Conservation (phyloP, 495 filamentous ascomycete species). For the Lindgomyces ingoldianus region DNA sequence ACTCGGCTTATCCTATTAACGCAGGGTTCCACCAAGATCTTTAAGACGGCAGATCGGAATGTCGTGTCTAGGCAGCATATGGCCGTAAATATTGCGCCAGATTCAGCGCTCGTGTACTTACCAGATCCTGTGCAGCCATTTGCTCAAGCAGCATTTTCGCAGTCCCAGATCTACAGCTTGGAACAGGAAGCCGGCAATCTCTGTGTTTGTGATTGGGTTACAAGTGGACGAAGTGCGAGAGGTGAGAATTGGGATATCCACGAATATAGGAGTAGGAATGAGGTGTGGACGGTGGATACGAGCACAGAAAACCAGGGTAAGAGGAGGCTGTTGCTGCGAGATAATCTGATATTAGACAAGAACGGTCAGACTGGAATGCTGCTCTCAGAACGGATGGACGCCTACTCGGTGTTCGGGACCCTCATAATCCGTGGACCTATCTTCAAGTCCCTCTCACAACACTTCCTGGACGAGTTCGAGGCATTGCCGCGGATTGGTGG, state of each 20-base stretch:
- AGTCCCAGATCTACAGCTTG: slow-evolving; percentile 74
- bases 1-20: slow-evolving; percentile 83
- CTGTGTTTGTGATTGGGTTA: slow-evolving; percentile 91
- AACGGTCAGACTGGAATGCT: slow-evolving; percentile 37
- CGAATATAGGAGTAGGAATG: slow-evolving; percentile 78
- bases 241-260: slow-evolving; percentile 88
- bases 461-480: slow-evolving; percentile 74
- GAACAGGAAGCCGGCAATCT: slow-evolving; percentile 61
- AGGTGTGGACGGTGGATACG: slow-evolving; percentile 62
- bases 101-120: slow-evolving; percentile 79
- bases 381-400: slow-evolving; percentile 62
- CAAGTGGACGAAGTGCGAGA: slow-evolving; percentile 76
- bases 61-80: slow-evolving; percentile 69
- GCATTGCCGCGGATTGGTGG: slow-evolving; percentile 78
- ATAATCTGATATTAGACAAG: slow-evolving; percentile 74
- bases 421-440: slow-evolving; percentile 76
- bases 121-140: slow-evolving; percentile 95
- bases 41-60: slow-evolving; percentile 64
- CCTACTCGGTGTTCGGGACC: slow-evolving; percentile 73
- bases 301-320: slow-evolving; percentile 41
- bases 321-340: slow-evolving; percentile 71
- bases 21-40: slow-evolving; percentile 95
- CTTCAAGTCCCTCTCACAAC: slow-evolving; percentile 63
- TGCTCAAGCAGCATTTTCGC: slow-evolving; percentile 73
- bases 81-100: slow-evolving; percentile 59